Evolutionary conservation across 345 rosid genomes (phyloP).

Genomic region (Populus deltoides): DNA sequence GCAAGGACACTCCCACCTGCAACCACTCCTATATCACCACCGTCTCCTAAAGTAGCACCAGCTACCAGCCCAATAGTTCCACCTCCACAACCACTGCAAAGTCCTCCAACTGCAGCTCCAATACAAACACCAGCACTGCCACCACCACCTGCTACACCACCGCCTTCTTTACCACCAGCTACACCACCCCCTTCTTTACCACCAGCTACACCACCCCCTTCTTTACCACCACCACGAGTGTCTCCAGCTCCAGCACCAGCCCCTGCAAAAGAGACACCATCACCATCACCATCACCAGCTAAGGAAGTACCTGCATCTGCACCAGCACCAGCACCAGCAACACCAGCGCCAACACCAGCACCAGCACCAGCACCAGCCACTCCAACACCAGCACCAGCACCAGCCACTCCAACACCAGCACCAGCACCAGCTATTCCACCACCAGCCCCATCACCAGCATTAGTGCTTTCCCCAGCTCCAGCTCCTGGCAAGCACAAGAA

Average conservation of each 20-base stretch:
- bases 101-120: slow-evolving; percentile 55
- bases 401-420: slow-evolving; percentile 13
- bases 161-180: slow-evolving; percentile 28
- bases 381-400: slow-evolving; percentile 39
- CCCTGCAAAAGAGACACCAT: slow-evolving; percentile 18
- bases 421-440: slow-evolving; percentile 32
- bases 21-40: slow-evolving; percentile 47
- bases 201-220: slow-evolving; percentile 28
- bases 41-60: slow-evolving; percentile 65
- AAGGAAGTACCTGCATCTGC: slow-evolving; percentile 24
- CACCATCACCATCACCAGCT: slow-evolving; percentile 36
- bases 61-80: slow-evolving; percentile 54
- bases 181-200: slow-evolving; percentile 27
- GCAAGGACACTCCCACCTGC: slow-evolving; percentile 47
- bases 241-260: slow-evolving; percentile 27
- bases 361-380: slow-evolving; percentile 37
- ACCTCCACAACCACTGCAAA: slow-evolving; percentile 52
- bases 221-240: slow-evolving; percentile 13
- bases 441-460: slow-evolving; percentile 35
- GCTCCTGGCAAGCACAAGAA: slow-evolving; percentile 25
- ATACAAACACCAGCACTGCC: slow-evolving; percentile 45
- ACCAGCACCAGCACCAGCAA: slow-evolving; percentile 35
- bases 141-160: slow-evolving; percentile 31
- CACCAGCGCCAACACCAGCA: slow-evolving; percentile 34
- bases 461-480: slow-evolving; percentile 21